These are phyloP conservation scores for Casaregolazyma suthepensis DNA, from an alignment of 1,139 yeast species.

Conservation along the genomic window DNA sequence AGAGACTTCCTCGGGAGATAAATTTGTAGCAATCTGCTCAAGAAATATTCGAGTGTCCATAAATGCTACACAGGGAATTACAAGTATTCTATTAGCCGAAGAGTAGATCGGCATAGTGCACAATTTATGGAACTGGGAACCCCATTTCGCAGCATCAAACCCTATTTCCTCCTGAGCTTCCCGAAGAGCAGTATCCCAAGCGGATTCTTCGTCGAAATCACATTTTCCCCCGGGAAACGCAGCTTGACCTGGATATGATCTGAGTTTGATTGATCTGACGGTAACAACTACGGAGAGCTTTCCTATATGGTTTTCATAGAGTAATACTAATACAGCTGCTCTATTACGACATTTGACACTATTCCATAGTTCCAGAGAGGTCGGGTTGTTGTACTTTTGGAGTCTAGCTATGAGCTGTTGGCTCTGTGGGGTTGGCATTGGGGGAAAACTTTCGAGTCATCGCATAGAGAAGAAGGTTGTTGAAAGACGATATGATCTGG, in stretches of 20 bases:
- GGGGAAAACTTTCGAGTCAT: not conserved
- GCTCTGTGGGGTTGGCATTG: not conserved
- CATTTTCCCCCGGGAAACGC: constrained; percentile 91
- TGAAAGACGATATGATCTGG: too few relatives aligned
- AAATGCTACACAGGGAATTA: constrained; percentile 70
- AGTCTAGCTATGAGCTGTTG: not conserved
- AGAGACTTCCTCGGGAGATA: constrained; percentile 25
- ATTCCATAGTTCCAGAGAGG: constrained; percentile 5
- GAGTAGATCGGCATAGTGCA: constrained; percentile 63
- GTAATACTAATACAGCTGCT: constrained; percentile 63
- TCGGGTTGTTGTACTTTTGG: not conserved
- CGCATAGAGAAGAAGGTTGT: not conserved
- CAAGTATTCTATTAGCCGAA: constrained; percentile 69
- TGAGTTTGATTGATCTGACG: constrained; percentile 59
- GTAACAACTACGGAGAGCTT: constrained; percentile 69
- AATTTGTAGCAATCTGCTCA: constrained; percentile 17
- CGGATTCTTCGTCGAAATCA: constrained; percentile 55
- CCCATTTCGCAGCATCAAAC: constrained; percentile 46
- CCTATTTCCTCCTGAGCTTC: constrained; percentile 86
- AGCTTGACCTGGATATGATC: constrained; percentile 75
- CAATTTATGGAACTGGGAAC: constrained; percentile 41
- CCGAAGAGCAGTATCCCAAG: constrained; percentile 68
- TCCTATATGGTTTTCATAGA: constrained; percentile 59
- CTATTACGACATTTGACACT: not conserved
- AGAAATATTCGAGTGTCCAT: constrained; percentile 28